Conservation (phyloP, 2,329 filamentous ascomycete species). For the Ceratocystis cubensis region DNA sequence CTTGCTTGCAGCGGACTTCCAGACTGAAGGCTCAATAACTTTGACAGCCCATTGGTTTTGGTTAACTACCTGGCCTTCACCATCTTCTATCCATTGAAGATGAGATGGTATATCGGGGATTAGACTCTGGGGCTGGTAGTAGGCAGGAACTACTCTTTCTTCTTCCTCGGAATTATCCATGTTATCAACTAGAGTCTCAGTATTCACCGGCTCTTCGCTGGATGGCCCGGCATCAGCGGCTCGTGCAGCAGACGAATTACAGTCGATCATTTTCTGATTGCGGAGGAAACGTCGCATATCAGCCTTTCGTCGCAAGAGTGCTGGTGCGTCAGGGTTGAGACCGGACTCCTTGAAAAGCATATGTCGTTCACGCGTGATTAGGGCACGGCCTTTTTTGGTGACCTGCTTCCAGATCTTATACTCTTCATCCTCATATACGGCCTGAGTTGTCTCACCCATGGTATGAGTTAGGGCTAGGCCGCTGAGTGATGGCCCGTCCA, state of each 20-base stretch:
- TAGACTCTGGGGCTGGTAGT: conserved; percentile 77
- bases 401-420: conserved; percentile 99
- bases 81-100: conserved; percentile 79
- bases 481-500: conserved; percentile 62
- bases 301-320: conserved; percentile 68
- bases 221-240: conserved; percentile 1
- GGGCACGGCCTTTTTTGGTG: conserved; percentile 87
- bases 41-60: conserved; percentile 74
- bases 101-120: conserved; percentile 72
- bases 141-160: conserved; percentile 77
- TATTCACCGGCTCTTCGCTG: conserved; percentile 17
- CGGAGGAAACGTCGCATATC: conserved; percentile 75
- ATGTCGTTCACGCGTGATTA: conserved; percentile 73
- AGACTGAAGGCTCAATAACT: conserved; percentile 61
- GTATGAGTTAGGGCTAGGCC: conserved; percentile 51
- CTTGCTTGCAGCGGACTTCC: conserved; percentile 60
- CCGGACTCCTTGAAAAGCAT: conserved; percentile 74
- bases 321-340: conserved; percentile 77
- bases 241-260: conserved; percentile 31
- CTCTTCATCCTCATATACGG: conserved; percentile 79
- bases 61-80: conserved; percentile 78
- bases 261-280: conserved; percentile 19
- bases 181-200: conserved; percentile 71
- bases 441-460: conserved; percentile 55
- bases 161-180: conserved; percentile 64